These are phyloP conservation scores for Cutaneotrichosporon dermatis DNA, from an alignment of 1,284 basidiomycete species.

Conservation along the genomic window DNA sequence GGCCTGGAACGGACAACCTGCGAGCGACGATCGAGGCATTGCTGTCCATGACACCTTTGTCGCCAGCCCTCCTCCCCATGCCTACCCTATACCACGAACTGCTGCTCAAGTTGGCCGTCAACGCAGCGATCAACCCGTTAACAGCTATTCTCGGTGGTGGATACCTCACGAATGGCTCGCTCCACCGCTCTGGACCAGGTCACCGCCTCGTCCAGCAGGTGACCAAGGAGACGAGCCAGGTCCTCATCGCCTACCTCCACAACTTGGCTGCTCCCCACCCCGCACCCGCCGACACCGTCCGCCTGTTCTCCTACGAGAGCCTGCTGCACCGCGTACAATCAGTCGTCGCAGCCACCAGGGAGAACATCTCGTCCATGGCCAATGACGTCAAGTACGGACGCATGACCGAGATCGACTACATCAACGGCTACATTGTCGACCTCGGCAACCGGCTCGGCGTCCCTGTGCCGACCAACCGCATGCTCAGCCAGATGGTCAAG, in stretches of 20 bases:
- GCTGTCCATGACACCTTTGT: constrained; percentile 56
- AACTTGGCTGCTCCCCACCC: constrained; percentile 40
- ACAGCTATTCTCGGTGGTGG: constrained; percentile 63
- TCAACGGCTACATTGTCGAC: constrained; percentile 77
- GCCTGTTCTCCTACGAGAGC: constrained; percentile 31
- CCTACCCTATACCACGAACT: constrained; percentile 65
- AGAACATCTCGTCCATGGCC: constrained; percentile 75
- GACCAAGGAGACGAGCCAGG: constrained; percentile 62
- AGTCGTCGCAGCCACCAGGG: constrained; percentile 57
- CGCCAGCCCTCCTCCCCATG: constrained; percentile 65
- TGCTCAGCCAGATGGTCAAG: constrained; percentile 61
- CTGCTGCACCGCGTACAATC: constrained; percentile 54
- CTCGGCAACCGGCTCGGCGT: constrained; percentile 63
- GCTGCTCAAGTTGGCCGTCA: constrained; percentile 78
- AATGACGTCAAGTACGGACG: constrained; percentile 60
- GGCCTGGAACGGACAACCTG: constrained; percentile 48
- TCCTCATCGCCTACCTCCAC: constrained; percentile 52
- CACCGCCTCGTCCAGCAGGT: constrained; percentile 54
- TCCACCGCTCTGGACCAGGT: constrained; percentile 55
- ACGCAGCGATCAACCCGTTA: constrained; percentile 80
- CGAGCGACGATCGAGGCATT: constrained; percentile 67
- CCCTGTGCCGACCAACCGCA: constrained; percentile 60
- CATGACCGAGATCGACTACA: constrained; percentile 70
- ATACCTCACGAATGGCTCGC: constrained; percentile 72
- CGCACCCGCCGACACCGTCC: constrained; percentile 30